A percentile compares a stretch with the other conserved stretches of the same genome.
Evolutionary conservation across 2,329 filamentous ascomycete species (phyloP).

Genomic region (Phaeoacremonium minimum): DNA sequence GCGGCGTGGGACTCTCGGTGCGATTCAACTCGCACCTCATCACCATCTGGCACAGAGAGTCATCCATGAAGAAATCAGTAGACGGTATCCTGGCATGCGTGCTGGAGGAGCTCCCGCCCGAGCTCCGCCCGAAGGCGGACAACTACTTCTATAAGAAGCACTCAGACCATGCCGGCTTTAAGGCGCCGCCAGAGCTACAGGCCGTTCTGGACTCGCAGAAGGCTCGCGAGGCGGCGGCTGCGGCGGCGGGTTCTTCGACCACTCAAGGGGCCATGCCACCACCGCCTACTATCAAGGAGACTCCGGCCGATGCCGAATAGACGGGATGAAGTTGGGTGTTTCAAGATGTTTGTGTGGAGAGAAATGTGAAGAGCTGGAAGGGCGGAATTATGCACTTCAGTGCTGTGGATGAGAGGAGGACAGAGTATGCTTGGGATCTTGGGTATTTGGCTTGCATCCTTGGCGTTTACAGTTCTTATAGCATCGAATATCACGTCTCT

Average conservation of each 20-base stretch:
- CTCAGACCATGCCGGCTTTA: slow-evolving; percentile 80
- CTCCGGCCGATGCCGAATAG: neutral
- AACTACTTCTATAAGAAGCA: slow-evolving; percentile 88
- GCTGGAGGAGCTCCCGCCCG: slow-evolving; percentile 66
- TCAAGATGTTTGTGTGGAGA: too few species aligned
- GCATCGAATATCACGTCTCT: too few species aligned
- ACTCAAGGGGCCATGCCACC: neutral
- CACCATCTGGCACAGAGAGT: slow-evolving; percentile 89
- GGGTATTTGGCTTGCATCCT: too few species aligned
- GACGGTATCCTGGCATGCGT: slow-evolving; percentile 70
- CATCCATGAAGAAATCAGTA: slow-evolving; percentile 73
- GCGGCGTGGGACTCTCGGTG: slow-evolving; percentile 81
- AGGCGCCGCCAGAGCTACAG: slow-evolving; percentile 56
- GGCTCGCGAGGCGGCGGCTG: slow-evolving; percentile 34
- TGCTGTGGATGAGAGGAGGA: too few species aligned
- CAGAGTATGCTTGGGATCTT: too few species aligned
- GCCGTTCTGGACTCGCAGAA: slow-evolving; percentile 54
- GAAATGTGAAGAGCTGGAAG: too few species aligned
- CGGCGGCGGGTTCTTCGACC: slow-evolving; percentile 10
- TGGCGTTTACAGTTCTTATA: too few species aligned
- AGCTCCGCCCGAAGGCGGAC: slow-evolving; percentile 67
- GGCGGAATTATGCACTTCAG: too few species aligned
- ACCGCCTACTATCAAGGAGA: neutral
- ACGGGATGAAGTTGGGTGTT: too few species aligned
- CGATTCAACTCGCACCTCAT: slow-evolving; percentile 57